phyloP scores from a whole-genome alignment of 148 eudicot species.

The Fagopyrum homotropicum region DNA sequence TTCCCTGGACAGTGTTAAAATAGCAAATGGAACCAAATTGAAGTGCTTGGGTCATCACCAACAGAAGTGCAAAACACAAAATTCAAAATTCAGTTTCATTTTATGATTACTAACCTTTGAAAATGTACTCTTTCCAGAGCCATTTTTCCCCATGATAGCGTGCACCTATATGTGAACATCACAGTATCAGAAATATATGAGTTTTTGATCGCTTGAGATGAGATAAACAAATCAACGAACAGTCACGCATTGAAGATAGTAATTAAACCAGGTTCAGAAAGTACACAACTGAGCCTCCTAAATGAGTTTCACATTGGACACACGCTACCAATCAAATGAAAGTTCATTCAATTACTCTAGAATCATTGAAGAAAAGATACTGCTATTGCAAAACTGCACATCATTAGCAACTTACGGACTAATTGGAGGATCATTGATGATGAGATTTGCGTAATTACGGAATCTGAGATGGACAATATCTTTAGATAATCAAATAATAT shows the following conservation, averaged over 20 bases:
- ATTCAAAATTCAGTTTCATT: neutral
- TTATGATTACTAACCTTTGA: slow-evolving; percentile 56
- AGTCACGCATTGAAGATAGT: neutral
- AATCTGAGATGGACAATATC: neutral
- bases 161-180: slow-evolving; percentile 53
- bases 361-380: neutral
- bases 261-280: neutral
- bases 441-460: neutral
- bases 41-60: neutral
- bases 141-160: slow-evolving; percentile 97
- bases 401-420: neutral
- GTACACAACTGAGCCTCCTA: neutral
- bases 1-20: neutral
- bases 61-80: neutral
- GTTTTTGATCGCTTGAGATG: neutral
- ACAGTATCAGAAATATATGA: neutral
- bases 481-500: neutral
- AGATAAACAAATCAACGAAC: neutral
- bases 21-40: neutral
- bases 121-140: slow-evolving; percentile 98
- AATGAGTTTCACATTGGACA: neutral
- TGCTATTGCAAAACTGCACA: neutral
- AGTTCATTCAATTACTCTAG: neutral
- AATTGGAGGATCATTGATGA: neutral
- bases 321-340: neutral